Base-by-base conservation (phyloP, 345 rosid genomes). In the Limnanthes douglasii region DNA sequence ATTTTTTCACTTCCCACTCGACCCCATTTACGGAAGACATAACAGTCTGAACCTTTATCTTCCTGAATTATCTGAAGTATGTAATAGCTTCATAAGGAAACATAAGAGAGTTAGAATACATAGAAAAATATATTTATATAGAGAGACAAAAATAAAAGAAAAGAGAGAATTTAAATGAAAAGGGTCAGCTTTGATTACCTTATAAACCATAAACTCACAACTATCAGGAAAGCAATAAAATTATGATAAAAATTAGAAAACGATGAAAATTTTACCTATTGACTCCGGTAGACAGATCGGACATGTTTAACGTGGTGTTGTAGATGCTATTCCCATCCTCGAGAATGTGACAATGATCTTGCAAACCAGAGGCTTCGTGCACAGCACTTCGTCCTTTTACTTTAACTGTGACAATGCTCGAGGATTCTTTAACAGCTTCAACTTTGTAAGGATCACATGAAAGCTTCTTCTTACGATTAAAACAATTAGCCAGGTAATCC, bases 381-480 rank as follows among this genome's bases (percentile, higher is more conserved):
- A 90, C 96, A 57, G 94, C 77, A 51, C 98, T 77, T 46, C 45
- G 70, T 31, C 98, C 98, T 65, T 90, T 90, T 43, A 84, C 98
- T 73, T 80, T 84, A 45, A 90, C 80, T 46, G 94, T 84, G 25
- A 77, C 78, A 52, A 77, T 47, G 43, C 85, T 56, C 33, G 71
- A 56, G 30, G 52, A 32, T 54, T 62, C 88, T 32, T 82, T 81
- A 43, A 62, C 23, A 14, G 72, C 74, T 69, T 80, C 94, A 53
- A 68, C 70, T 70, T 58, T 84, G 70, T 80, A 70, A 15, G 54
- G 44, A 53, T 77, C 73, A 64, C 70, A 62, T 37, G 82, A 82
- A 65, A 90, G 85, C 68, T 65, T 84, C 65, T 71, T 84, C 53
- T 66, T 69, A 42, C 51, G 72, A 56, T 70, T 69, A 25, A 80